Evolutionary conservation across 2,329 filamentous ascomycete genomes (phyloP).

Genomic region (Plenodomus lindquistii): DNA sequence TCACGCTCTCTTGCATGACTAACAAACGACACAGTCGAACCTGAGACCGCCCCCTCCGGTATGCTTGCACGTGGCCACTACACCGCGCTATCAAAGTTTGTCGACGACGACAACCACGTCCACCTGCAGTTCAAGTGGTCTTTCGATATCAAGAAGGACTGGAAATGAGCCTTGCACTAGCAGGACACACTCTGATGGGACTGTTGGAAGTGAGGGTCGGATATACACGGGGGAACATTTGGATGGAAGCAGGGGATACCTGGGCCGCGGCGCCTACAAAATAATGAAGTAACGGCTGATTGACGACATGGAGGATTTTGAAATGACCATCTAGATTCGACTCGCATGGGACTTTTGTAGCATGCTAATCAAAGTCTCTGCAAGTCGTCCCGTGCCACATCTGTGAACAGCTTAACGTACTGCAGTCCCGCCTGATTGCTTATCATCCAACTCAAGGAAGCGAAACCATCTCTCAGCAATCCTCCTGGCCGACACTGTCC

Average conservation of each 20-base stretch:
- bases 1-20: conserved; percentile 4
- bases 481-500: conserved; percentile 50
- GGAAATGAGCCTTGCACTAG: conserved; percentile 57
- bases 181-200: not conserved
- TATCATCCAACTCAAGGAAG: conserved; percentile 22
- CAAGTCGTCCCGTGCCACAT: not conserved
- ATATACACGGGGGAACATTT: conserved; percentile 8
- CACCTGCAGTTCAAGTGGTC: conserved; percentile 95
- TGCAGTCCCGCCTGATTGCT: conserved; percentile 4
- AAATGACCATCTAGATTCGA: conserved; percentile 11
- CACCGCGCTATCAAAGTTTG: conserved; percentile 84
- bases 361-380: conserved; percentile 1
- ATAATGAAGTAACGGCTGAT: conserved; percentile 33
- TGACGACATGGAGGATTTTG: conserved; percentile 16
- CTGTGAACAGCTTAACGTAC: not conserved
- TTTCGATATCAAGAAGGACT: conserved; percentile 96
- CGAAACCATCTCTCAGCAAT: conserved; percentile 52
- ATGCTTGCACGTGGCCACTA: conserved; percentile 92
- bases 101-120: conserved; percentile 90
- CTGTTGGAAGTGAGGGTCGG: not conserved
- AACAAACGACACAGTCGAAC: conserved; percentile 64
- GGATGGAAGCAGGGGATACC: conserved; percentile 17
- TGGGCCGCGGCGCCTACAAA: conserved; percentile 17
- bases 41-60: conserved; percentile 89
- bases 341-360: conserved; percentile 1